These are phyloP conservation scores for Medakamo hakoo DNA, from an alignment of 139 green algal species.

Conservation along the genomic window DNA sequence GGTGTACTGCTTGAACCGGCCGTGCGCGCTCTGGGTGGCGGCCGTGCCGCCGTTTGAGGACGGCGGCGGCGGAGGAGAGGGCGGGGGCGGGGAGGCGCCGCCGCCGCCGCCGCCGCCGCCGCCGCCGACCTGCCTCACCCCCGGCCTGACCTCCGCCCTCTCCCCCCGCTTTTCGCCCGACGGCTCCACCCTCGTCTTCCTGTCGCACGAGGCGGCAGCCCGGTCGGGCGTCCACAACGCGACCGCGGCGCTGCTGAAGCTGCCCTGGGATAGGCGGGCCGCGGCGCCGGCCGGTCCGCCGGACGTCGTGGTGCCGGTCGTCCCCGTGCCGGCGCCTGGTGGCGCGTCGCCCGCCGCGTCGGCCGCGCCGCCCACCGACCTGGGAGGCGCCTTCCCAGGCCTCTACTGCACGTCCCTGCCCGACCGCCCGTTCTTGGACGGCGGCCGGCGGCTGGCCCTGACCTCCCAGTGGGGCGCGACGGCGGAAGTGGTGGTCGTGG, in stretches of 20 bases:
- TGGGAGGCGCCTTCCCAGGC: constrained; percentile 27
- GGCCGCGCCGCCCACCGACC: constrained; percentile 4
- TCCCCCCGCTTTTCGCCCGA: constrained; percentile 48
- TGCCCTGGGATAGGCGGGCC: constrained; percentile 26
- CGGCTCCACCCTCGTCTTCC: constrained; percentile 45
- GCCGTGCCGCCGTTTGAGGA: constrained; percentile 7
- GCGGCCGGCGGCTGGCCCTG: constrained; percentile 32
- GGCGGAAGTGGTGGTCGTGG: constrained; percentile 38
- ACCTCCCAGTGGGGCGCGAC: constrained; percentile 51
- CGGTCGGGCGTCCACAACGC: constrained; percentile 47
- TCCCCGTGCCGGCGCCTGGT: not conserved
- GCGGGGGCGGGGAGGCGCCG: no score
- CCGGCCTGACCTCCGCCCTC: constrained; percentile 20
- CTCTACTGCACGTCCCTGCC: constrained; percentile 27
- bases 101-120: not conserved
- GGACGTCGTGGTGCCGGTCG: not conserved
- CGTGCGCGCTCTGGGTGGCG: constrained; percentile 36
- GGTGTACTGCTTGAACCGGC: constrained; percentile 79
- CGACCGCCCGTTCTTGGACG: constrained; percentile 14
- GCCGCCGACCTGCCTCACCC: constrained; percentile 5
- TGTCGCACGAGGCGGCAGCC: constrained; percentile 48
- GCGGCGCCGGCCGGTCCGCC: not conserved
- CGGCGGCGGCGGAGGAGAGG: not conserved
- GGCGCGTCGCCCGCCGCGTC: no score
- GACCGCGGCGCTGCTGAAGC: constrained; percentile 39